Evolutionary conservation across 768 basidiomycete genomes (phyloP), one percentile per base, ranked within the genome.

Genomic region (Auricularia auricula-judae): DNA sequence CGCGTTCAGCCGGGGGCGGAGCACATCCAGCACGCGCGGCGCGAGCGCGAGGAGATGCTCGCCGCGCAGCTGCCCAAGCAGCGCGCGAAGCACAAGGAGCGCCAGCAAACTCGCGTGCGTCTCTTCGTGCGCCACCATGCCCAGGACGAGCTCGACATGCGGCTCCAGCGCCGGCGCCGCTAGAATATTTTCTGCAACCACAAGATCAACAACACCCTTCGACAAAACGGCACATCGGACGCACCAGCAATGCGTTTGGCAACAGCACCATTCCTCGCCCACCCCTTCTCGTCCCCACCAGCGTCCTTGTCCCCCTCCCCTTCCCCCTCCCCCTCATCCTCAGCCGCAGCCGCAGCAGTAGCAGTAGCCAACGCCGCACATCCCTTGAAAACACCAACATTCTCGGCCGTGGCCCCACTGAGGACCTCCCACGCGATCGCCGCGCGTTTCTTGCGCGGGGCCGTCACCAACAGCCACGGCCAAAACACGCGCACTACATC

Each of bases 371-470:
- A 8, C 21, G 62, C 4, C 54, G 71, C 58, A 70, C 72, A 68
- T 64, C 73, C 67, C n/a, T 66, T 67, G 61, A 71, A 61, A 78
- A 79, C n/a, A 70, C 72, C 64, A 21, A 66, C 54, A 10, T 64
- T 60, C 8, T 58, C 63, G 42, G 68, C 36, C 21, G 47, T 21
- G 0, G 63, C 54, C 1, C 42, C 42, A 35, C 47, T 64, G 3
- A 93, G 71, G n/a, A 82, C 73, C 63, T 86, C 85, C 93, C 93
- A 95, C 0, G 86, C 83, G n/a, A 80, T 71, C 23, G 82, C 79
- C 0, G 84, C 80, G 0, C 83, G 87, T 70, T 84, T 86, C 66
- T 86, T 82, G 62, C 86, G 81, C 2, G 87, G 74, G 70, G 88
- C 91, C 5, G 89, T 87, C 68, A 84, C 87, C 16, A 95, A 72